Evolutionary conservation across 2,329 filamentous ascomycete species (phyloP).

Genomic region (Sclerotinia subarctica): DNA sequence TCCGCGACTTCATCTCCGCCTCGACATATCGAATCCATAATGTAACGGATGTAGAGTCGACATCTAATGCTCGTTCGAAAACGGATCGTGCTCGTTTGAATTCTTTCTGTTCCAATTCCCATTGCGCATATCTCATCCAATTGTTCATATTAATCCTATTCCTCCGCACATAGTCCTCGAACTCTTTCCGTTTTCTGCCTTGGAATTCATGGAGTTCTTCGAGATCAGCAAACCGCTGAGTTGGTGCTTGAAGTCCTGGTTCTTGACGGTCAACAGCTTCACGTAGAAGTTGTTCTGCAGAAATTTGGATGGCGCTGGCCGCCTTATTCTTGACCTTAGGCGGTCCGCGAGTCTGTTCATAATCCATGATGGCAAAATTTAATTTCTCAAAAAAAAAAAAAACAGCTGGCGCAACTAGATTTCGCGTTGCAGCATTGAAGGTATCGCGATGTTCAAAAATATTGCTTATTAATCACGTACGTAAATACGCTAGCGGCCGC

Average conservation of each 20-base stretch:
- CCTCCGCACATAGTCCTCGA: slow-evolving; percentile 94
- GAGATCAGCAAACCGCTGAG: slow-evolving; percentile 90
- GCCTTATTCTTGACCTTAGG: slow-evolving; percentile 99
- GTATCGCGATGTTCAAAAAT: slow-evolving; percentile 5
- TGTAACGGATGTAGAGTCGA: slow-evolving; percentile 79
- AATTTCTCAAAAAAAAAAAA: slow-evolving; percentile 1
- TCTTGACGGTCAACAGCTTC: slow-evolving; percentile 98
- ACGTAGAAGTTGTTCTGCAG: slow-evolving; percentile 92
- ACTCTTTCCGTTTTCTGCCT: slow-evolving; percentile 91
- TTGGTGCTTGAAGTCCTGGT: slow-evolving; percentile 79
- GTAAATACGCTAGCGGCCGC: slow-evolving; percentile 27
- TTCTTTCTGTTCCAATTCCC: slow-evolving; percentile 98
- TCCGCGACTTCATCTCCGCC: slow-evolving; percentile 89
- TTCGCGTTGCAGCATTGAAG: slow-evolving; percentile 13
- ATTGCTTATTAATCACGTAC: slow-evolving; percentile 1
- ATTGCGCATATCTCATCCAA: slow-evolving; percentile 96
- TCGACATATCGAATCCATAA: slow-evolving; percentile 94
- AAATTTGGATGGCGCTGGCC: slow-evolving; percentile 85
- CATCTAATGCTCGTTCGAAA: slow-evolving; percentile 92
- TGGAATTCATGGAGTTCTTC: slow-evolving; percentile 98
- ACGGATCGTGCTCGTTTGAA: slow-evolving; percentile 86
- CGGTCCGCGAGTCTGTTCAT: slow-evolving; percentile 66
- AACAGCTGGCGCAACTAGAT: slow-evolving; percentile 16
- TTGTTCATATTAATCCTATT: slow-evolving; percentile 97
- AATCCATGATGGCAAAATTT: slow-evolving; percentile 63